phyloP scores from a whole-genome alignment of 2,329 filamentous ascomycete genomes.

The Diaporthe vexans region DNA sequence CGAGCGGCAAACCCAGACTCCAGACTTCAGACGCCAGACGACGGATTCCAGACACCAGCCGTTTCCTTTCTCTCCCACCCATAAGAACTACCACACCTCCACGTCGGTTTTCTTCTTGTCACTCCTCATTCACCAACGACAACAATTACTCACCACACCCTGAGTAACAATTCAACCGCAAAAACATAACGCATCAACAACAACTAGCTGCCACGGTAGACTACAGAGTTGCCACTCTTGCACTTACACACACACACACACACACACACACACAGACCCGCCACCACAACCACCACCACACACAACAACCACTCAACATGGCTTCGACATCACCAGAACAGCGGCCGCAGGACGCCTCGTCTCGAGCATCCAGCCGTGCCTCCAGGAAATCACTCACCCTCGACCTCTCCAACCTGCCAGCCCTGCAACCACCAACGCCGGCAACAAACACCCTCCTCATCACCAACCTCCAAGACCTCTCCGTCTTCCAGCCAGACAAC shows the following conservation, averaged over 20 bases:
- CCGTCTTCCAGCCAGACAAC: conserved; percentile 82
- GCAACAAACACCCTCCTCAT: conserved; percentile 88
- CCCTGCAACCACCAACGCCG: conserved; percentile 77
- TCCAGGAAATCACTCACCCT: conserved; percentile 72
- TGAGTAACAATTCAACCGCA: background rate
- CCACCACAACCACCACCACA: background rate
- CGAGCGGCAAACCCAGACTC: conserved; percentile 29
- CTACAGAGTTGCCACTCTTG: conserved; percentile 3
- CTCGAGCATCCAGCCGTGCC: conserved; percentile 61
- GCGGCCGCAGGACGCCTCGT: conserved; percentile 50
- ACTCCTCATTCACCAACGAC: background rate
- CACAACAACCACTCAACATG: conserved; percentile 36
- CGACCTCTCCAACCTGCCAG: conserved; percentile 80
- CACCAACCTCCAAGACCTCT: conserved; percentile 80
- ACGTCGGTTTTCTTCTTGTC: background rate
- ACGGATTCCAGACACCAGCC: conserved; percentile 8
- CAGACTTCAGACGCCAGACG: conserved; percentile 18
- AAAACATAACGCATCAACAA: background rate
- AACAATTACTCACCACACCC: background rate
- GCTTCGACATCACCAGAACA: conserved; percentile 41
- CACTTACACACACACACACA: conserved; percentile 13
- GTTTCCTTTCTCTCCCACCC: conserved; percentile 14
- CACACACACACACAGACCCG: background rate
- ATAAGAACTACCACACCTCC: conserved; percentile 33
- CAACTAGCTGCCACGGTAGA: background rate